Evolutionary conservation across 129 eudicot species (phyloP).

Genomic region (Cynara cardunculus): DNA sequence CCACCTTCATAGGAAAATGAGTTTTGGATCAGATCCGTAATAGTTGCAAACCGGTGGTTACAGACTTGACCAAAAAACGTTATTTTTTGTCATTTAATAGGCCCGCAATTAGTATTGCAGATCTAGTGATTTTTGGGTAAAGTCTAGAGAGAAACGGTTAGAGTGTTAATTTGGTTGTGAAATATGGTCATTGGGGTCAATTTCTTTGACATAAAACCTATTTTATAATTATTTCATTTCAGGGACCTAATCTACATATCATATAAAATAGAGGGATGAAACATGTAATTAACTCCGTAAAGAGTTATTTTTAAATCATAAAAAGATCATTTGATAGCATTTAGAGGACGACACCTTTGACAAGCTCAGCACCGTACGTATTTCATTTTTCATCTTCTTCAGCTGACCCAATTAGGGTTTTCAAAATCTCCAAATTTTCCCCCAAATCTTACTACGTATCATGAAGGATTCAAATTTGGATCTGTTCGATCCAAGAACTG

Average conservation of each 20-base stretch:
- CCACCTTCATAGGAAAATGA: too few relatives aligned
- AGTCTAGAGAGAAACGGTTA: too few relatives aligned
- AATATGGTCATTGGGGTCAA: too few relatives aligned
- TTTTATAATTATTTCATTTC: too few relatives aligned
- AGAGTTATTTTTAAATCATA: background rate
- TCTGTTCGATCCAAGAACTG: conserved; percentile 80
- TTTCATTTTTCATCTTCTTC: conserved; percentile 23
- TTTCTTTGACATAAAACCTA: too few relatives aligned
- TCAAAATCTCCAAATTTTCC: background rate
- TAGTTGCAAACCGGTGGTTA: too few relatives aligned
- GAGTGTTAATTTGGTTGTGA: too few relatives aligned
- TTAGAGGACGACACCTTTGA: conserved; percentile 2
- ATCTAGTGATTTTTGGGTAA: too few relatives aligned
- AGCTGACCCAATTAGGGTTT: conserved; percentile 36
- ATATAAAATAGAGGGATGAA: background rate
- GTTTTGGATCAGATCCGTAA: too few relatives aligned
- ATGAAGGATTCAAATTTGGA: conserved; percentile 72
- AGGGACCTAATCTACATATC: background rate
- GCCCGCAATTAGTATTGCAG: too few relatives aligned
- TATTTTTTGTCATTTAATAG: too few relatives aligned
- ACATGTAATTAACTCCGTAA: background rate
- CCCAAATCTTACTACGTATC: conserved; percentile 4
- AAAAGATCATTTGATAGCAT: background rate
- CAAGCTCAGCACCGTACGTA: conserved; percentile 27
- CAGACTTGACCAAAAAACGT: too few relatives aligned